A percentile compares a stretch with the other conserved stretches of the same genome.
phyloP scores from a whole-genome alignment of 2,329 filamentous ascomycete species.

The Emydomyces testavorans region DNA sequence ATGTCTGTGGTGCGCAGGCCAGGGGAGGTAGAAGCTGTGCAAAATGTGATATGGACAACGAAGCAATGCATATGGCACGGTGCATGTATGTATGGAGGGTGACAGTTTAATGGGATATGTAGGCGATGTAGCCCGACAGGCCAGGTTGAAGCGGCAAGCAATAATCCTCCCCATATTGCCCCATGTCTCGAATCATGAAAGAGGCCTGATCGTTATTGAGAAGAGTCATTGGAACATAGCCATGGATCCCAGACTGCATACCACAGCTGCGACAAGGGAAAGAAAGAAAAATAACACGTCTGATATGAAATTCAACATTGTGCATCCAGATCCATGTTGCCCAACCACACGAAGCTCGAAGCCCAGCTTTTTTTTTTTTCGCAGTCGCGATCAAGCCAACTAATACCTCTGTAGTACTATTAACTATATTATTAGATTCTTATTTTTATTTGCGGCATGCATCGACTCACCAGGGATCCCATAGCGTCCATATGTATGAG shows the following conservation, averaged over 20 bases:
- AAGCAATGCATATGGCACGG: constrained; percentile 11
- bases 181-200: too few species aligned
- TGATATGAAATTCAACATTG: neutral
- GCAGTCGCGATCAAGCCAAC: too few species aligned
- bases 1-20: neutral
- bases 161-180: too few species aligned
- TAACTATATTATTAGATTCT: too few species aligned
- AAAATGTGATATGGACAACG: constrained; percentile 8
- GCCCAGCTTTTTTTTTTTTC: neutral
- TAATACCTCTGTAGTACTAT: too few species aligned
- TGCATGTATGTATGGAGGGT: neutral
- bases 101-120: neutral
- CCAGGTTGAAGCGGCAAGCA: too few species aligned
- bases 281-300: constrained; percentile 1
- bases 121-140: neutral
- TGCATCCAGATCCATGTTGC: constrained; percentile 2
- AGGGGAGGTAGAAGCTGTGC: neutral
- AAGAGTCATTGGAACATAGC: neutral
- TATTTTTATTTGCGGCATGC: too few species aligned
- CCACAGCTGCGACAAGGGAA: neutral
- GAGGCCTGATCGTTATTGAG: neutral
- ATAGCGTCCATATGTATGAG: too few species aligned
- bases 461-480: too few species aligned
- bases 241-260: neutral
- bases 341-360: neutral